Conservation (phyloP, 2,329 filamentous ascomycete genomes). For the Monosporascus sp. region DNA sequence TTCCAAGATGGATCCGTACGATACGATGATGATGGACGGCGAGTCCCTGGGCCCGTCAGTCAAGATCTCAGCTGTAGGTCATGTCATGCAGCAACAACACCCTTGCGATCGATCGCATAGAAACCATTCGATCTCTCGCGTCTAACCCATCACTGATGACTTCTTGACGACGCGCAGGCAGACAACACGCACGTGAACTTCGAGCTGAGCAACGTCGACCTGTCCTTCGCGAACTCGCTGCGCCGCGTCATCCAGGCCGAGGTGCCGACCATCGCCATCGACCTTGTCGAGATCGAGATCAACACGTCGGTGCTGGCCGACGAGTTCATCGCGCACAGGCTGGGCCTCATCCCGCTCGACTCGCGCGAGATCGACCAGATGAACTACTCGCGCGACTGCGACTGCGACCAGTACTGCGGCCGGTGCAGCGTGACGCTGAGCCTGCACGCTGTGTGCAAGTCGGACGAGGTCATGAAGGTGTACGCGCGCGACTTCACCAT, state of each 20-base stretch:
- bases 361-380: conserved; percentile 79
- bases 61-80: conserved; percentile 54
- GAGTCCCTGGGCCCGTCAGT: conserved; percentile 52
- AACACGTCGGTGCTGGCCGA: conserved; percentile 97
- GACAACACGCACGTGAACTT: conserved; percentile 82
- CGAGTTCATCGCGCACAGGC: conserved; percentile 89
- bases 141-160: too few species aligned
- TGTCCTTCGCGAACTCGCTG: conserved; percentile 87
- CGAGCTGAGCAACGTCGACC: conserved; percentile 81
- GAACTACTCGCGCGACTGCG: conserved; percentile 87
- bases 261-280: conserved; percentile 90
- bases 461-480: conserved; percentile 86
- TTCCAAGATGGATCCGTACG: conserved; percentile 47
- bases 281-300: conserved; percentile 84
- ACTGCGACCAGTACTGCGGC: conserved; percentile 93
- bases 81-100: not conserved
- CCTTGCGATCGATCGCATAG: too few species aligned
- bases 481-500: conserved; percentile 86
- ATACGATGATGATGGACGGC: conserved; percentile 54
- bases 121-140: too few species aligned
- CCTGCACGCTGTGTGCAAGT: conserved; percentile 79
- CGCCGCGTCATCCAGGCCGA: conserved; percentile 89
- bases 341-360: conserved; percentile 84
- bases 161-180: conserved; percentile 48
- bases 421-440: conserved; percentile 81